Percentiles rank a stretch among this genome's conserved stretches.
phyloP scores from a whole-genome alignment of 768 basidiomycete genomes.

The Leccinum truebloodii region DNA sequence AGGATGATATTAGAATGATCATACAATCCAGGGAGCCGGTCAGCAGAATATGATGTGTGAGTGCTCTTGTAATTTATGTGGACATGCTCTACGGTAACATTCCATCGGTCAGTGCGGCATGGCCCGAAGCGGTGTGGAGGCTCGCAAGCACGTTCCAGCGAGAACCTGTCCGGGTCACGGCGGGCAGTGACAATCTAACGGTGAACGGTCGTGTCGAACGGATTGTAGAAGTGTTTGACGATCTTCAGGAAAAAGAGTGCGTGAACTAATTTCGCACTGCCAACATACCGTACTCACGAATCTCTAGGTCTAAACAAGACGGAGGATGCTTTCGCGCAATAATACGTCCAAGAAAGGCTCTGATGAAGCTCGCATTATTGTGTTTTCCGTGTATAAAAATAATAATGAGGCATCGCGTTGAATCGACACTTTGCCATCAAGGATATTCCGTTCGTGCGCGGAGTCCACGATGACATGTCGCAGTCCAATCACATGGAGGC shows the following conservation, averaged over 20 bases:
- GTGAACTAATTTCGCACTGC: constrained; percentile 26
- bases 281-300: no score
- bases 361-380: constrained; percentile 33
- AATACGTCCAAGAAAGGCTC: no score
- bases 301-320: constrained; percentile 23
- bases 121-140: constrained; percentile 92
- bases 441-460: no score
- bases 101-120: constrained; percentile 87
- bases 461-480: no score
- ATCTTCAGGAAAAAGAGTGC: constrained; percentile 83
- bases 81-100: neutral
- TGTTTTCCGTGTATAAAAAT: no score
- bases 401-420: no score
- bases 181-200: constrained; percentile 92
- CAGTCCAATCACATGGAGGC: no score
- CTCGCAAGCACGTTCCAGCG: constrained; percentile 87
- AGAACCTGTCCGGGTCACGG: constrained; percentile 85
- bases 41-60: constrained; percentile 94
- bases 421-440: no score
- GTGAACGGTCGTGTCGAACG: constrained; percentile 94
- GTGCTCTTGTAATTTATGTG: constrained; percentile 30
- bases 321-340: no score
- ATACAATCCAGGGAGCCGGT: constrained; percentile 46
- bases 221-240: constrained; percentile 88
- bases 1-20: constrained; percentile 94